phyloP scores from a whole-genome alignment of 169 alveolate species.

The Sarcocystis neurona region DNA sequence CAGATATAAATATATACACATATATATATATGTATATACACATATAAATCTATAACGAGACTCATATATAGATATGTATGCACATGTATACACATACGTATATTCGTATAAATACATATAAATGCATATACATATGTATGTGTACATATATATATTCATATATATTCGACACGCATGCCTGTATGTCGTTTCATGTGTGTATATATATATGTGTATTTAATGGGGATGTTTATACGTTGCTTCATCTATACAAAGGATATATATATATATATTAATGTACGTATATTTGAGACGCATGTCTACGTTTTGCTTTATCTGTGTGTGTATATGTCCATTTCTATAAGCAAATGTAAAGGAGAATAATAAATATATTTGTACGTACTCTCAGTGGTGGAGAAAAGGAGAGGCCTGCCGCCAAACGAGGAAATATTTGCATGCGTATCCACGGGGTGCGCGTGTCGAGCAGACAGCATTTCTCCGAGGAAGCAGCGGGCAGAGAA shows the following conservation, averaged over 20 bases:
- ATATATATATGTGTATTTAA: no score
- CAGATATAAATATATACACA: not conserved
- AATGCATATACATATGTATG: not conserved
- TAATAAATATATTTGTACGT: no score
- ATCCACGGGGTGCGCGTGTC: no score
- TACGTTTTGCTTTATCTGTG: not conserved
- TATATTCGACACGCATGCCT: not conserved
- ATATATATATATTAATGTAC: no score
- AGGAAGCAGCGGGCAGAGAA: no score
- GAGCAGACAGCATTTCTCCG: no score
- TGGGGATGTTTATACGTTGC: not conserved
- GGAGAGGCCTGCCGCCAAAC: no score
- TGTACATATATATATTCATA: not conserved
- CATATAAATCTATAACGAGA: not conserved
- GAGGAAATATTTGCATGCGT: no score
- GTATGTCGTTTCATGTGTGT: not conserved
- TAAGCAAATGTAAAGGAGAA: no score
- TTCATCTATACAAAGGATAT: not conserved
- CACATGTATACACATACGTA: not conserved
- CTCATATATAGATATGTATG: not conserved
- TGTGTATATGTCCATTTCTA: not conserved
- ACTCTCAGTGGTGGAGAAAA: no score
- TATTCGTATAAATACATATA: not conserved
- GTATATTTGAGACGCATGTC: not conserved
- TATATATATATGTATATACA: not conserved